A percentile compares a stretch with the other conserved stretches of the same genome.
These are phyloP conservation scores for Fusarium sp. DNA, from an alignment of 2,329 filamentous ascomycete species.

Conservation along the genomic window DNA sequence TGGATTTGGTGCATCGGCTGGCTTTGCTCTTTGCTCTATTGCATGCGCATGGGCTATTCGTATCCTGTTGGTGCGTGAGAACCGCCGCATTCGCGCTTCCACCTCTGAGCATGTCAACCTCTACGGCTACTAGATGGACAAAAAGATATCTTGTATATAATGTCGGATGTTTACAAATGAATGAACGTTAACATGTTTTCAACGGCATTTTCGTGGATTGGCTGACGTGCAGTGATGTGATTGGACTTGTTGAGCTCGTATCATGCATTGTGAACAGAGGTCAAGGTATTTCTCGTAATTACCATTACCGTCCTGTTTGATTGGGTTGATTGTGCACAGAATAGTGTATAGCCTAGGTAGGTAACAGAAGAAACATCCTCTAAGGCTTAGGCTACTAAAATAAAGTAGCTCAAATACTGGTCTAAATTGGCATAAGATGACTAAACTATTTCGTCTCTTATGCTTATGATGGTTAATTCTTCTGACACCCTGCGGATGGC, in stretches of 20 bases:
- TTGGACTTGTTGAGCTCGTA: not conserved
- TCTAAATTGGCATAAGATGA: too few relatives aligned
- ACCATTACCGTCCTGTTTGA: not conserved
- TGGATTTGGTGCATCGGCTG: conserved; percentile 58
- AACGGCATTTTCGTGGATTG: not conserved
- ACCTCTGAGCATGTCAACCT: conserved; percentile 52
- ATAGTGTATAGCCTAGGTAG: not conserved
- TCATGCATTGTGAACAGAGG: not conserved
- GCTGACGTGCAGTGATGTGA: not conserved
- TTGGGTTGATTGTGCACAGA: not conserved
- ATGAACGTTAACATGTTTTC: not conserved
- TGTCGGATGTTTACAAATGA: not conserved
- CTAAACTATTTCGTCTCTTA: too few relatives aligned
- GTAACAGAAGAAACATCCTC: too few relatives aligned
- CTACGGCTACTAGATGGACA: conserved; percentile 50
- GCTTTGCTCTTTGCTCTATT: conserved; percentile 54
- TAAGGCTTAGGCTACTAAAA: too few relatives aligned
- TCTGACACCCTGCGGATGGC: too few relatives aligned
- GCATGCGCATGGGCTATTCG: conserved; percentile 58
- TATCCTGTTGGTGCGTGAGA: conserved; percentile 55
- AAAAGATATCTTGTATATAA: not conserved
- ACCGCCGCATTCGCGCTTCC: conserved; percentile 54
- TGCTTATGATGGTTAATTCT: too few relatives aligned
- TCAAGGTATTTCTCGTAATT: not conserved
- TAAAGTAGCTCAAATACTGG: too few relatives aligned